Percentiles rank a stretch among this genome's conserved stretches.
Evolutionary conservation across 2,329 filamentous ascomycete genomes (phyloP).

Genomic region (Aureobasidium lini): DNA sequence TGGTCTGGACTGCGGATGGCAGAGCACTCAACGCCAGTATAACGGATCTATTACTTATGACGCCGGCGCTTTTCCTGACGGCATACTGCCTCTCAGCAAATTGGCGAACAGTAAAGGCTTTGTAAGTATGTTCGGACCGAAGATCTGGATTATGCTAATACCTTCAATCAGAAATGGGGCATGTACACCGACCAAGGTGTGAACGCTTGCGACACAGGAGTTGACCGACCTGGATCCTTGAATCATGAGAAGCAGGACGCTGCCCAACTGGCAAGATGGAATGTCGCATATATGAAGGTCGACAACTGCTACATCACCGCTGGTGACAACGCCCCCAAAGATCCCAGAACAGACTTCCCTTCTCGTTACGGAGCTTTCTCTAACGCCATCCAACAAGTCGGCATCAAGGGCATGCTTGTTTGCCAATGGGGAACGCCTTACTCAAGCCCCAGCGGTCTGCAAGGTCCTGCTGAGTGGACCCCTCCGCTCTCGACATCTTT

Average conservation of each 20-base stretch:
- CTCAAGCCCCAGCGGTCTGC: conserved; percentile 18
- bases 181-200: conserved; percentile 41
- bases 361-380: conserved; percentile 22
- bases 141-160: background rate
- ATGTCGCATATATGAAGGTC: conserved; percentile 24
- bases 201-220: conserved; percentile 20
- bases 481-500: conserved; percentile 24
- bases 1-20: conserved; percentile 55
- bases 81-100: conserved; percentile 42
- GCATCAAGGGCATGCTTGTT: conserved; percentile 25
- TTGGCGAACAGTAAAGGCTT: conserved; percentile 35
- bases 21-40: conserved; percentile 28
- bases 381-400: conserved; percentile 21
- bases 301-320: conserved; percentile 27
- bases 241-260: conserved; percentile 23
- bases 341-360: conserved; percentile 24
- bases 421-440: conserved; percentile 26
- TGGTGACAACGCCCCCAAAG: conserved; percentile 22
- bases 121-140: background rate
- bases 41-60: conserved; percentile 47
- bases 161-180: conserved; percentile 40
- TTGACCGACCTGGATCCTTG: conserved; percentile 17
- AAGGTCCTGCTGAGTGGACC: conserved; percentile 27
- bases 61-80: conserved; percentile 42
- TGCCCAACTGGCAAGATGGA: conserved; percentile 23